phyloP scores from a whole-genome alignment of 1,139 yeast species.

The Candida tetrigidarum region DNA sequence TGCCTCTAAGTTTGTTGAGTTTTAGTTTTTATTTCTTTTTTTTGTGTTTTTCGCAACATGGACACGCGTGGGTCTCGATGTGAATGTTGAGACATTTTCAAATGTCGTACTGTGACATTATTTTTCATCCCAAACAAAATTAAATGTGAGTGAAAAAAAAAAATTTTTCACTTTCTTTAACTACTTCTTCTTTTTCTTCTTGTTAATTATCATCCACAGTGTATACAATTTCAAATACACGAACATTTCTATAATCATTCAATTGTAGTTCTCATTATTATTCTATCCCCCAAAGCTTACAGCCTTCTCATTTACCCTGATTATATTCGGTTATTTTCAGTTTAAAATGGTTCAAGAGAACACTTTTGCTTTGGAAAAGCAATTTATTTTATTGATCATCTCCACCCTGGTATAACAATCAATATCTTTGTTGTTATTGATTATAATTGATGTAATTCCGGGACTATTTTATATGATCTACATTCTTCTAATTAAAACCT shows the following conservation, averaged over 20 bases:
- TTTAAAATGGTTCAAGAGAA: constrained; percentile 53
- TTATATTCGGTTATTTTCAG: constrained; percentile 57
- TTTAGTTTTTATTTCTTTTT: background rate
- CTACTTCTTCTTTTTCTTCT: background rate
- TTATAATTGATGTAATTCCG: constrained; percentile 28
- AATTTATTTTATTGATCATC: constrained; percentile 38
- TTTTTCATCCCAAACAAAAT: no score
- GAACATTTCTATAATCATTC: background rate
- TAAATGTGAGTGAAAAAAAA: background rate
- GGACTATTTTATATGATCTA: constrained; percentile 50
- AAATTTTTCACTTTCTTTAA: background rate
- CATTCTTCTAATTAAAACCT: constrained; percentile 18
- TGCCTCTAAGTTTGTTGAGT: constrained; percentile 1
- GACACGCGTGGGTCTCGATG: constrained; percentile 2
- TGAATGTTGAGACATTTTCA: background rate
- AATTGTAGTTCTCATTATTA: constrained; percentile 2
- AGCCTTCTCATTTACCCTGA: constrained; percentile 58
- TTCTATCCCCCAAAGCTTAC: constrained; percentile 44
- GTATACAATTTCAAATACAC: background rate
- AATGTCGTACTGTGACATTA: background rate
- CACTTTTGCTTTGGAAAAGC: constrained; percentile 52
- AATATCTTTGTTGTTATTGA: constrained; percentile 15
- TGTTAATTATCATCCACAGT: background rate
- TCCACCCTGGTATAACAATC: constrained; percentile 49
- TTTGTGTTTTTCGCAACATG: background rate